Conservation (phyloP, 2,329 filamentous ascomycete species). For the Coleophoma eucalyptorum region DNA sequence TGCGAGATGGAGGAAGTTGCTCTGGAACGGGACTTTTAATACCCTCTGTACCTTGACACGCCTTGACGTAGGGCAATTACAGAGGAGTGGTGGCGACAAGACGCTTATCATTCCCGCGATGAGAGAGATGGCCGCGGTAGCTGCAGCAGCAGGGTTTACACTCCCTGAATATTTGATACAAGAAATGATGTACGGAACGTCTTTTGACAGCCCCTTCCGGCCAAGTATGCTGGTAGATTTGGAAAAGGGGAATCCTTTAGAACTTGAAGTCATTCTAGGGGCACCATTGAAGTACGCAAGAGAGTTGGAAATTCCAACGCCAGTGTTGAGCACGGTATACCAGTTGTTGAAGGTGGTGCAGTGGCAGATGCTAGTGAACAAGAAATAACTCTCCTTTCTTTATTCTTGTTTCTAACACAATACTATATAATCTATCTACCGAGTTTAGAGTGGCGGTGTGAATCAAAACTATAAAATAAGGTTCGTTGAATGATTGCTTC, state of each 20-base stretch:
- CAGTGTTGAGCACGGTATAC: slow-evolving; percentile 45
- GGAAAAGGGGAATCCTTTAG: slow-evolving; percentile 34
- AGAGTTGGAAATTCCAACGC: slow-evolving; percentile 43
- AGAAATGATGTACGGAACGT: slow-evolving; percentile 40
- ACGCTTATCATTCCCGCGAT: slow-evolving; percentile 13
- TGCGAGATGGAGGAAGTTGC: slow-evolving; percentile 5
- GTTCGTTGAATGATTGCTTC: too few species aligned
- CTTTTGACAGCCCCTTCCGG: slow-evolving; percentile 33
- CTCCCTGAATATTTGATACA: slow-evolving; percentile 8
- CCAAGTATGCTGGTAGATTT: slow-evolving; percentile 45
- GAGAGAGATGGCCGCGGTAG: slow-evolving; percentile 10
- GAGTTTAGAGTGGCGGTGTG: too few species aligned
- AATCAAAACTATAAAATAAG: too few species aligned
- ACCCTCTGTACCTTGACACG: slow-evolving; percentile 6
- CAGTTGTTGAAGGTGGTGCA: slow-evolving; percentile 44
- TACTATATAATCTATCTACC: too few species aligned
- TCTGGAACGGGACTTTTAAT: slow-evolving; percentile 6
- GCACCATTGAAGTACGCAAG: slow-evolving; percentile 44
- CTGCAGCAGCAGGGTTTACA: slow-evolving; percentile 11
- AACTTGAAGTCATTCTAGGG: slow-evolving; percentile 43
- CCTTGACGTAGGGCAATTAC: slow-evolving; percentile 4
- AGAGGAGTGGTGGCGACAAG: slow-evolving; percentile 20
- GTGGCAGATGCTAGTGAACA: too few species aligned
- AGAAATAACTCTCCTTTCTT: too few species aligned
- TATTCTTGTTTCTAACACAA: too few species aligned